Base-by-base conservation (phyloP, 805 yeast species). In the Ogataea corticis region DNA sequence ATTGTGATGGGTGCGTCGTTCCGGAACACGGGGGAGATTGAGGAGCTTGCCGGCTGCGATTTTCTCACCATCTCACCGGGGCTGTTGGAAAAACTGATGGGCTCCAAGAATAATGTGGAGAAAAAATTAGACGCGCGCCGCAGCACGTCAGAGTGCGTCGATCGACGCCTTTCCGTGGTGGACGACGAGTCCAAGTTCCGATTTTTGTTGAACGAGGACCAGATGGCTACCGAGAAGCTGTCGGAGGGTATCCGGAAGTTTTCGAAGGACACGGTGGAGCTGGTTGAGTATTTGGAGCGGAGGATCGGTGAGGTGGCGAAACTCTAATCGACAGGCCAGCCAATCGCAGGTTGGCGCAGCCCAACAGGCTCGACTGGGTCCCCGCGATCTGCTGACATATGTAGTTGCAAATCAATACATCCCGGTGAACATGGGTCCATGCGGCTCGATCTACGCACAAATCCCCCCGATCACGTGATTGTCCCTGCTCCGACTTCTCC, bases 1-100 rank as follows among this genome's bases (percentile, higher is more conserved):
- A 91, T 94, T 67, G 97, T 94, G 66, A 94, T 94, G 99, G 99
- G 98, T 71, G 99, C 99, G 46, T 92, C 98, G 49, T 92, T 94
- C 88, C 90, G 99, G 81, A 94, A 89, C 79, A 70, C 76, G 50
- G 96, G 88, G 56, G 98, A 92, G 77, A 88, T 94, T 73, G 85
- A 84, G 72, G 96, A 92, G 61, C 79, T 94, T 61, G 97, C 99
- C 48, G 99, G 99, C 68, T 84, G 88, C 66, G 99, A 94, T 71
- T 90, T 75, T 80, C 79, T 94, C 72, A 94, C 99, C 64, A 90
- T 94, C 63, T 78, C 98, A 56, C 98, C 98, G 66, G 78, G 76
- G 63, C 78, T 94, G 63, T 83, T 94, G 68, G 97, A 91, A 71
- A 83, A 87, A 72, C 80, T 94, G 66, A 66, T 79, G 68, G 82